Percentiles rank a stretch among this genome's conserved stretches.
These are phyloP conservation scores for Septoria linicola DNA, from an alignment of 2,329 filamentous ascomycete species.

Conservation along the genomic window DNA sequence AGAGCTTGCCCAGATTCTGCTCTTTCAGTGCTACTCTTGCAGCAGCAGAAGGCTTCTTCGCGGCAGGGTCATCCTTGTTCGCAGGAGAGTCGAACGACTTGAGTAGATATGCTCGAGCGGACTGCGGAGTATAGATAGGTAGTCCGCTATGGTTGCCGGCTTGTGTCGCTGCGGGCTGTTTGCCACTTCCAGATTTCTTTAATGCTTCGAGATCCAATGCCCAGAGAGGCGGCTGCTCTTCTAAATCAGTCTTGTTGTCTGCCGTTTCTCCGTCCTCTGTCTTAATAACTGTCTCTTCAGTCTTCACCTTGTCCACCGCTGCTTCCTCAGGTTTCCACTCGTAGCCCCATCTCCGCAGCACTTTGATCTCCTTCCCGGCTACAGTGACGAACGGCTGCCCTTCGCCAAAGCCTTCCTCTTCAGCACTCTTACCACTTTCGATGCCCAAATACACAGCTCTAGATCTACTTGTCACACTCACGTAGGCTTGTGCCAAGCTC, in stretches of 20 bases:
- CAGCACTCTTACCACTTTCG: constrained; percentile 62
- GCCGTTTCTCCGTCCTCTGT: constrained; percentile 17
- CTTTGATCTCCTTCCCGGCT: constrained; percentile 70
- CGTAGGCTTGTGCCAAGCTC: constrained; percentile 78
- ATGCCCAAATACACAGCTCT: constrained; percentile 76
- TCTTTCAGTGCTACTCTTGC: constrained; percentile 62
- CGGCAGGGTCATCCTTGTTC: constrained; percentile 29
- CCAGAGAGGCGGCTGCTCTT: constrained; percentile 55
- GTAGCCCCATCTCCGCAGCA: constrained; percentile 77
- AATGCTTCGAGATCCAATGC: constrained; percentile 58
- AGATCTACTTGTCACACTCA: constrained; percentile 74
- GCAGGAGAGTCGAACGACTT: constrained; percentile 58
- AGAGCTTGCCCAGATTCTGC: constrained; percentile 65
- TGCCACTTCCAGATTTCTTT: constrained; percentile 42
- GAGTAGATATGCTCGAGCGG: constrained; percentile 59
- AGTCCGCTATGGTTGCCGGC: constrained; percentile 50
- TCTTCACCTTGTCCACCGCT: too few relatives aligned
- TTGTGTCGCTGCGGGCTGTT: constrained; percentile 24
- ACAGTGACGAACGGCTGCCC: constrained; percentile 73
- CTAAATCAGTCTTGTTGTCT: constrained; percentile 15
- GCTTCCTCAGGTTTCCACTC: constrained; percentile 51
- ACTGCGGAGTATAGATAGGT: constrained; percentile 72
- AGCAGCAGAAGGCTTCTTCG: constrained; percentile 56
- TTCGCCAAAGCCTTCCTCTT: constrained; percentile 69
- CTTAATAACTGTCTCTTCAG: constrained; percentile 33